Evolutionary conservation across 371 early-diverging fungal species (phyloP), one percentile per base, ranked within the genome.

Genomic region (Umbelopsis sp.): DNA sequence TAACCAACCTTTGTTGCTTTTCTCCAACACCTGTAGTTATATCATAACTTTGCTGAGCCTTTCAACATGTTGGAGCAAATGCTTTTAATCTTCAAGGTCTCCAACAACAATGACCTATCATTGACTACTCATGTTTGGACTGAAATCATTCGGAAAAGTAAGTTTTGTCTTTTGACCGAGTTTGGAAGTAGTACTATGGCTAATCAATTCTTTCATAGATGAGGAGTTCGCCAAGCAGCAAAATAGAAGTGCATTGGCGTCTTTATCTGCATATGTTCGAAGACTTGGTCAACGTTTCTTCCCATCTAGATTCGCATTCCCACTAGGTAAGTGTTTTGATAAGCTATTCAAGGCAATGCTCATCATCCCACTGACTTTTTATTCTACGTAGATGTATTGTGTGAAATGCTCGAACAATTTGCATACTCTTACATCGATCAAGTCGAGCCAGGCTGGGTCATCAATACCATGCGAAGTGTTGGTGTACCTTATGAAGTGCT

Each of bases 31-130:
- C 66, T 72, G 11, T 76, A 75, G 65, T 70, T 83, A n/a, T 83
- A 76, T 68, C 69, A 80, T 44, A 37, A 67, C 62, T 90, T 82
- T 72, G 85, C 89, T 16, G 69, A 77, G 71, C 89, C 86, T 11
- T 72, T 80, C 63, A 44, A 75, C 11, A 65, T 90, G 68, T 74
- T 80, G 71, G 88, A 89, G 53, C 74, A 82, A n/a, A 76, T 76
- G 52, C 71, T 90, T 65, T 70, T 76, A 11, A 84, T 88, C 14
- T 72, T 87, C 67, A 78, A 86, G 65, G 75, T 75, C 1, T 81
- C 90, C 2, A 87, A 83, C 65, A 79, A 80, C 51, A 75, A 76
- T 50, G 77, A 78, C 41, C 65, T 69, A 8, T 53, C 65, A 29
- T 63, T 80, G 63, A 84, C 87, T 6, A 68, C 74, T 35, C 69